These are phyloP conservation scores for Avena insularis DNA, from an alignment of 176 grass and related monocot species.

Conservation along the genomic window DNA sequence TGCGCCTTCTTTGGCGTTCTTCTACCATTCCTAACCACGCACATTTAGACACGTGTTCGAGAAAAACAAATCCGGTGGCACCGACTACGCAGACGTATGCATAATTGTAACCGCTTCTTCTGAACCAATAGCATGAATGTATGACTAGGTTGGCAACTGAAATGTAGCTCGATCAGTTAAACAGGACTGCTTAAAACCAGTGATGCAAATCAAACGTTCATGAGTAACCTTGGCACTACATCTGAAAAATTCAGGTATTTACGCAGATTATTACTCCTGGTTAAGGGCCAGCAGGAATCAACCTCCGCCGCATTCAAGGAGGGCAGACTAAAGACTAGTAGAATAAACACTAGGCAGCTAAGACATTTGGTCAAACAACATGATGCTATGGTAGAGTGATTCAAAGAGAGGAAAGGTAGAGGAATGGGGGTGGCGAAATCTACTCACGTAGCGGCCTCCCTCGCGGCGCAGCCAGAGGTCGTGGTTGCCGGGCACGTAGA, in stretches of 20 bases:
- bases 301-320: background rate
- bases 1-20: background rate
- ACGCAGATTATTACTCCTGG: background rate
- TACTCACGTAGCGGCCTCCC: slow-evolving; percentile 69
- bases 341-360: background rate
- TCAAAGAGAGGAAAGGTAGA: background rate
- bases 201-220: slow-evolving; percentile 1
- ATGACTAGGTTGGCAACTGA: slow-evolving; percentile 18
- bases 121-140: background rate
- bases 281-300: background rate
- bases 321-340: background rate
- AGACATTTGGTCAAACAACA: slow-evolving; percentile 67
- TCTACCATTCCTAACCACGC: background rate
- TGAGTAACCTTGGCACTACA: background rate
- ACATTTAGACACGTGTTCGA: background rate
- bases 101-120: background rate
- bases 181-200: background rate
- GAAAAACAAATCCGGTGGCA: background rate
- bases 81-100: background rate
- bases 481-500: slow-evolving; percentile 94
- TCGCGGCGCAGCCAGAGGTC: slow-evolving; percentile 92
- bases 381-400: background rate
- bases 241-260: slow-evolving; percentile 25
- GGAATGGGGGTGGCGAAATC: background rate
- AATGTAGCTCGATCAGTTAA: background rate